Evolutionary conservation across 2,329 filamentous ascomycete genomes (phyloP), one percentile per base, ranked within the genome.

Genomic region (Zasmidium cellare): DNA sequence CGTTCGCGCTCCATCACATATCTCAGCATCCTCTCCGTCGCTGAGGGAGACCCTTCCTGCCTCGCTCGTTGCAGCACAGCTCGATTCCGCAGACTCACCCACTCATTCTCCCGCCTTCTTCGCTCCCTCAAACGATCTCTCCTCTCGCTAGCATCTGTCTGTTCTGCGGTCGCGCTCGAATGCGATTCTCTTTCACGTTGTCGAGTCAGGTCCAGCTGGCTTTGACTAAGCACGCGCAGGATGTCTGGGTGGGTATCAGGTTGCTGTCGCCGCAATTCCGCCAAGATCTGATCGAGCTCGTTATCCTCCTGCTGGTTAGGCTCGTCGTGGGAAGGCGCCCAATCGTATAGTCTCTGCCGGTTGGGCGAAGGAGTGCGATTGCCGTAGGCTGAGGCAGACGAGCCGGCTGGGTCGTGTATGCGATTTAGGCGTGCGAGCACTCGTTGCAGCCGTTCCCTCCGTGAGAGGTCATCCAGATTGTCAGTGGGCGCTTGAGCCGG

Each of bases 301-400:
- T 70, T 69, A 16, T 70, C 69, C 52, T 75, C 71, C 48, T 63
- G 60, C 53, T 71, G 68, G 23, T 67, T 68, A 51, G 74, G 67
- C n/a, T 67, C 74, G 31, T 75, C 73, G 9, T 76, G 76, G 28
- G 60, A 60, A 16, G 83, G 83, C 31, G 83, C 82, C 84, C 84
- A 86, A 69, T 85, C 83, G 71, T 86, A 86, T 46, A 86, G 72
- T 54, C 75, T 79, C 65, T 84, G 82, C 60, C 78, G 72, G 64
- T 77, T 79, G 18, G 83, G 69, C n/a, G 68, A 68, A 23, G 71
- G 80, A 9, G 80, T 75, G 51, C 80, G 79, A 62, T 82, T 78
- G 58, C 83, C 80, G 65, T 86, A 86, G 46, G 80, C 78, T 41
- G 64, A 47, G 9, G 66, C 56, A 28, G 61, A 47, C 9, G 59